A percentile compares a stretch with the other conserved stretches of the same genome.
phyloP scores from a whole-genome alignment of 345 rosid species.

The Populus alba region DNA sequence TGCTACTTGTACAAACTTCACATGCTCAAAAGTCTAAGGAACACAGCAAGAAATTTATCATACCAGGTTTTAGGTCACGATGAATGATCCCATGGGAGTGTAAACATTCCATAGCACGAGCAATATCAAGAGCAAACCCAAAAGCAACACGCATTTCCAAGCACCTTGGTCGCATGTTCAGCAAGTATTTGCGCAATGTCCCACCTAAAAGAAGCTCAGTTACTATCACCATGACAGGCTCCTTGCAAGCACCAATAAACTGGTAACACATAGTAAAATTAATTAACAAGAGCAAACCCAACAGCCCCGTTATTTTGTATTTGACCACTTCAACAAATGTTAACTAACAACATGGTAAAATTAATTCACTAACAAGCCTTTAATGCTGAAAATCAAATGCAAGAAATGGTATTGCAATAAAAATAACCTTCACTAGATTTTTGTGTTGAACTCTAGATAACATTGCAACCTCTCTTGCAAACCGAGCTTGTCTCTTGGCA shows the following conservation, averaged over 20 bases:
- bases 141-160: constrained; percentile 68
- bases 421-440: constrained; percentile 81
- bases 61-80: constrained; percentile 98
- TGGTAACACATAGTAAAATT: constrained; percentile 37
- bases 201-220: constrained; percentile 88
- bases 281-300: too few species aligned
- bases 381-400: too few species aligned
- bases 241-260: constrained; percentile 98
- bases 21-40: too few species aligned
- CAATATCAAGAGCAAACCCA: constrained; percentile 89
- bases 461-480: constrained; percentile 88
- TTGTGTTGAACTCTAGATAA: constrained; percentile 86
- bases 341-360: background rate
- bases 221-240: constrained; percentile 92
- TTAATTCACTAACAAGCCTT: too few species aligned
- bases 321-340: background rate
- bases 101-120: constrained; percentile 98
- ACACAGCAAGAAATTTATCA: background rate
- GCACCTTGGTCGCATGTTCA: constrained; percentile 61
- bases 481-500: constrained; percentile 68
- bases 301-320: background rate
- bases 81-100: constrained; percentile 96
- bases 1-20: constrained; percentile 6
- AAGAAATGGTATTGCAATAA: background rate
- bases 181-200: constrained; percentile 78